These are phyloP conservation scores for Leucaena leucocephala DNA, from an alignment of 306 rosid species.

Conservation along the genomic window DNA sequence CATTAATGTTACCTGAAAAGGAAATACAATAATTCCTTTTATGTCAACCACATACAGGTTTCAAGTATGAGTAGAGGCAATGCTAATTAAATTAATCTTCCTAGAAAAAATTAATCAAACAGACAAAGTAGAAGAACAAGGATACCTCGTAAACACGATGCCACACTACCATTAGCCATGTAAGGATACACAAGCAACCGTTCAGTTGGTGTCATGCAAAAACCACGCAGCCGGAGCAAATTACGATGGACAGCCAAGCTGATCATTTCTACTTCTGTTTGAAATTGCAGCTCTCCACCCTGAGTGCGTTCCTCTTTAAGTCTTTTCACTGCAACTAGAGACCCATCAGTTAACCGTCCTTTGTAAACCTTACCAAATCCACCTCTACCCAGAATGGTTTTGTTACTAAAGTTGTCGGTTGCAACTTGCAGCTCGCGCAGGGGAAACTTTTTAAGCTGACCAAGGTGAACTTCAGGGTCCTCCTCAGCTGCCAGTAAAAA, in stretches of 20 bases:
- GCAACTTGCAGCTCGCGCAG: constrained; percentile 31
- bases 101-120: not conserved
- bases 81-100: not conserved
- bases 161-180: constrained; percentile 36
- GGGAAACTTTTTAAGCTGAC: constrained; percentile 33
- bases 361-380: constrained; percentile 35
- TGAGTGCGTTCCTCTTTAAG: constrained; percentile 33
- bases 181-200: constrained; percentile 19
- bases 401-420: constrained; percentile 15
- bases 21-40: not conserved
- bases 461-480: constrained; percentile 32
- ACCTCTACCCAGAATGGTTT: constrained; percentile 26
- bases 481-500: constrained; percentile 23
- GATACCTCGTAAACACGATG: not conserved
- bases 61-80: not conserved
- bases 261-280: not conserved
- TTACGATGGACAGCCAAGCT: constrained; percentile 17
- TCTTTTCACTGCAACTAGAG: constrained; percentile 35
- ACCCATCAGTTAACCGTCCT: constrained; percentile 32
- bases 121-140: not conserved
- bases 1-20: not conserved
- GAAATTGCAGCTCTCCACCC: constrained; percentile 15
- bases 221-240: constrained; percentile 41
- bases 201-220: constrained; percentile 40
- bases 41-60: not conserved